These are phyloP conservation scores for Avicennia marina DNA, from an alignment of 257 asterid genomes.

Conservation along the genomic window DNA sequence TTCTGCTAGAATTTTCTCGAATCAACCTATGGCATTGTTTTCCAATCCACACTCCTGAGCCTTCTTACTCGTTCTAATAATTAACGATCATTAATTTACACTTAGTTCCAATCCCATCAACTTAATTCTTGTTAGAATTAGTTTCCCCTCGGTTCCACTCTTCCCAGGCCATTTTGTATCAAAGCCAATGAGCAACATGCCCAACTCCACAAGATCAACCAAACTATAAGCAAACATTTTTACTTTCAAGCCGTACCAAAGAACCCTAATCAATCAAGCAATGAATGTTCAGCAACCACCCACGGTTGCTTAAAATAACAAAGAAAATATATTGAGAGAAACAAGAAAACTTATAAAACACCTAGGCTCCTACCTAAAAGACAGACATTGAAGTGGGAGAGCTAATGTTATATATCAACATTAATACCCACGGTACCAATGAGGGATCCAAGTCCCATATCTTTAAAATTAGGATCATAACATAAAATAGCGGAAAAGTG, in stretches of 20 bases:
- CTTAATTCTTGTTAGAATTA: not conserved
- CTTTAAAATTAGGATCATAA: too few relatives aligned
- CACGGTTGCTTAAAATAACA: too few relatives aligned
- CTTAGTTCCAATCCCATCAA: not conserved
- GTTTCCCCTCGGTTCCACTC: not conserved
- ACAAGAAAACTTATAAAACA: not conserved
- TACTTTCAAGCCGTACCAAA: not conserved
- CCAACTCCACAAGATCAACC: not conserved
- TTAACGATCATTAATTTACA: not conserved
- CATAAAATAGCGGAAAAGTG: not conserved
- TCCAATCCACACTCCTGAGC: not conserved
- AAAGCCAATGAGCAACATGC: not conserved
- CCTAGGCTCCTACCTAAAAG: not conserved
- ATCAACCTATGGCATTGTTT: not conserved
- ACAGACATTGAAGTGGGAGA: too few relatives aligned
- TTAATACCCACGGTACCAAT: too few relatives aligned
- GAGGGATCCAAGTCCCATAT: not conserved
- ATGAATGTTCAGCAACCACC: not conserved
- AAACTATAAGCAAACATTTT: not conserved
- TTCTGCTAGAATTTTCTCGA: not conserved
- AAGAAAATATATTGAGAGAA: too few relatives aligned
- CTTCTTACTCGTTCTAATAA: not conserved
- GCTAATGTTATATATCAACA: too few relatives aligned
- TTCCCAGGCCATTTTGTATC: not conserved
- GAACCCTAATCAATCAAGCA: not conserved